A percentile compares a stretch with the other conserved stretches of the same genome.
These are phyloP conservation scores for Leccinellum albellum DNA, from an alignment of 768 basidiomycete species.

Conservation along the genomic window DNA sequence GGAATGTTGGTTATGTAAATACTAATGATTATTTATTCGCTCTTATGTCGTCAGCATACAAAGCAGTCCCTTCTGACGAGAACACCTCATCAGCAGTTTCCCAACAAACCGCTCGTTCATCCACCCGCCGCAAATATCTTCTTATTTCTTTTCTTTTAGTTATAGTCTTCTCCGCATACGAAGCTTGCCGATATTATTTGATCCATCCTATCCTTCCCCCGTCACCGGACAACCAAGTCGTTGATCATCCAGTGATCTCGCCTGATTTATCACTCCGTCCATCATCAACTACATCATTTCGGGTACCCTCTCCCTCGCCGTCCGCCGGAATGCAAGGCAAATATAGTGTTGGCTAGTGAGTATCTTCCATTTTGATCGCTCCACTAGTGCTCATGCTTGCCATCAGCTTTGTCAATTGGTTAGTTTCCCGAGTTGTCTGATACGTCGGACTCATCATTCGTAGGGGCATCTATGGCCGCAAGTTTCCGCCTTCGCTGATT, in stretches of 20 bases:
- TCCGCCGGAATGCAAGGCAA: slow-evolving; percentile 50
- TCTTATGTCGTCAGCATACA: slow-evolving; percentile 23
- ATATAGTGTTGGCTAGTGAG: slow-evolving; percentile 80
- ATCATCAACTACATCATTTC: slow-evolving; percentile 3
- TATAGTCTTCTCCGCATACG: slow-evolving; percentile 40
- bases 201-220: slow-evolving; percentile 1
- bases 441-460: slow-evolving; percentile 4
- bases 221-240: slow-evolving; percentile 11
- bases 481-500: slow-evolving; percentile 82
- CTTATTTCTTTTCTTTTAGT: slow-evolving; percentile 36
- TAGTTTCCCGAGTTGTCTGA: slow-evolving; percentile 8
- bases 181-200: slow-evolving; percentile 40
- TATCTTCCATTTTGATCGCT: slow-evolving; percentile 14
- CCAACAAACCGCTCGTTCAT: slow-evolving; percentile 24
- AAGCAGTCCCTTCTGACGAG: slow-evolving; percentile 21
- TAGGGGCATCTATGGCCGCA: slow-evolving; percentile 94
- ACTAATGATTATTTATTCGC: slow-evolving; percentile 6
- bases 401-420: slow-evolving; percentile 77
- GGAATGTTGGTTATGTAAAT: slow-evolving; percentile 14
- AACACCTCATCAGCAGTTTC: slow-evolving; percentile 12
- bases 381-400: slow-evolving; percentile 8
- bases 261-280: slow-evolving; percentile 4
- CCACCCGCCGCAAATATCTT: slow-evolving; percentile 29
- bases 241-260: slow-evolving; percentile 13
- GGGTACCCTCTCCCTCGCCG: slow-evolving; percentile 12